These are phyloP conservation scores for Yamadazyma akitaensis DNA, from an alignment of 805 yeast genomes.

Conservation along the genomic window DNA sequence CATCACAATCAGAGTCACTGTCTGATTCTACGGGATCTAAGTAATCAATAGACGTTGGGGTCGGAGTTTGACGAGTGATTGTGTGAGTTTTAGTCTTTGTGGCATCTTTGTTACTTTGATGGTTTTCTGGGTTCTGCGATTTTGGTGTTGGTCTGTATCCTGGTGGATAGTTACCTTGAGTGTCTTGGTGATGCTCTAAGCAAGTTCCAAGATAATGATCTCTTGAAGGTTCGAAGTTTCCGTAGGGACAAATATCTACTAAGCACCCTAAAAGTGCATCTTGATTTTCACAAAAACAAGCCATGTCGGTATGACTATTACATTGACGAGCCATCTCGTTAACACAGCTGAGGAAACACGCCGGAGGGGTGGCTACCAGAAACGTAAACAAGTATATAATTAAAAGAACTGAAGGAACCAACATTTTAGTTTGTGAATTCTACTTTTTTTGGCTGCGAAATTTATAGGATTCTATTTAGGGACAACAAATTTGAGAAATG, in stretches of 20 bases:
- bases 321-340: conserved; percentile 36
- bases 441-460: conserved; percentile 3
- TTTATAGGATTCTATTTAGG: not conserved
- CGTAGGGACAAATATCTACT: conserved; percentile 44
- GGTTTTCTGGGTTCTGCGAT: not conserved
- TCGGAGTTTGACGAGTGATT: conserved; percentile 5
- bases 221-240: conserved; percentile 40
- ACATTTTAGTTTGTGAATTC: conserved; percentile 2
- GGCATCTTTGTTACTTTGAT: not conserved
- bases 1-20: conserved; percentile 7
- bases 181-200: conserved; percentile 29
- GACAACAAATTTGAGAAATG: too few species aligned
- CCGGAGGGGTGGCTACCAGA: conserved; percentile 46
- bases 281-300: conserved; percentile 38
- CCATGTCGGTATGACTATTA: conserved; percentile 31
- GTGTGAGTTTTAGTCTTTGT: conserved; percentile 7
- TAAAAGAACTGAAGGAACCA: not conserved
- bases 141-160: conserved; percentile 6
- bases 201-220: conserved; percentile 52
- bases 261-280: conserved; percentile 42
- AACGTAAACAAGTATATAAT: not conserved
- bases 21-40: not conserved
- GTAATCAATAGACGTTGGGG: conserved; percentile 1
- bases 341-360: conserved; percentile 46
- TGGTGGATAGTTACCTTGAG: conserved; percentile 12